Percentiles rank a stretch among this genome's conserved stretches.
Conservation (phyloP, 73 alveolate genomes). For the Tetrahymena malaccensis region DNA sequence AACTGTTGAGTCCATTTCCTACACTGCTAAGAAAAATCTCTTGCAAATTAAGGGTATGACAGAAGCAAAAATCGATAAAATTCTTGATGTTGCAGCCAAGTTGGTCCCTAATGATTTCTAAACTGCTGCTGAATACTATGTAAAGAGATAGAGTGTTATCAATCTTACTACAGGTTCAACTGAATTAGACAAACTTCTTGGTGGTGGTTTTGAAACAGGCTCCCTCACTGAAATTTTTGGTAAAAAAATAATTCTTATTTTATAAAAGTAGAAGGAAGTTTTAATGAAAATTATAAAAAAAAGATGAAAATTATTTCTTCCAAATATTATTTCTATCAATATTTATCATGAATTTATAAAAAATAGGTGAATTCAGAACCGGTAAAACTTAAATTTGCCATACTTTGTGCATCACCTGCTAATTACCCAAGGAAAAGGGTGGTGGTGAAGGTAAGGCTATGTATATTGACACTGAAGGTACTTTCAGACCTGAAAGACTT, state of each 20-base stretch:
- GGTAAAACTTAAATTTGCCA: slow-evolving; percentile 96
- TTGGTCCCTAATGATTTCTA: slow-evolving; percentile 69
- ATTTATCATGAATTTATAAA: background rate
- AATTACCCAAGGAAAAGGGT: slow-evolving; percentile 73
- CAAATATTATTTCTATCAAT: background rate
- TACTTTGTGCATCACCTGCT: slow-evolving; percentile 87
- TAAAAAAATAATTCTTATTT: background rate
- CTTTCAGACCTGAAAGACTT: slow-evolving; percentile 94
- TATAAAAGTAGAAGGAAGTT: background rate
- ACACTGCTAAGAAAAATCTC: slow-evolving; percentile 82
- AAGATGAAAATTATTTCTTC: background rate
- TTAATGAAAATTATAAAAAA: no score
- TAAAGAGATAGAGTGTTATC: slow-evolving; percentile 67
- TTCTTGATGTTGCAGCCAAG: slow-evolving; percentile 64
- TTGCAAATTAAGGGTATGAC: slow-evolving; percentile 87
- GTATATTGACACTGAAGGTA: slow-evolving; percentile 95
- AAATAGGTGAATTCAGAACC: slow-evolving; percentile 87
- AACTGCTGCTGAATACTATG: slow-evolving; percentile 70
- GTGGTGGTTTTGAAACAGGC: slow-evolving; percentile 95
- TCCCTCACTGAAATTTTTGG: slow-evolving; percentile 92
- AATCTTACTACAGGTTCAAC: slow-evolving; percentile 80
- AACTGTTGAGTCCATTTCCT: slow-evolving; percentile 72
- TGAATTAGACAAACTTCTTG: slow-evolving; percentile 74
- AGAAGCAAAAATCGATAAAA: slow-evolving; percentile 89
- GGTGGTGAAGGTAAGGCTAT: slow-evolving; percentile 95